These are phyloP conservation scores for Edaphochlamys debaryana DNA, from an alignment of 139 green algal species.

Conservation along the genomic window DNA sequence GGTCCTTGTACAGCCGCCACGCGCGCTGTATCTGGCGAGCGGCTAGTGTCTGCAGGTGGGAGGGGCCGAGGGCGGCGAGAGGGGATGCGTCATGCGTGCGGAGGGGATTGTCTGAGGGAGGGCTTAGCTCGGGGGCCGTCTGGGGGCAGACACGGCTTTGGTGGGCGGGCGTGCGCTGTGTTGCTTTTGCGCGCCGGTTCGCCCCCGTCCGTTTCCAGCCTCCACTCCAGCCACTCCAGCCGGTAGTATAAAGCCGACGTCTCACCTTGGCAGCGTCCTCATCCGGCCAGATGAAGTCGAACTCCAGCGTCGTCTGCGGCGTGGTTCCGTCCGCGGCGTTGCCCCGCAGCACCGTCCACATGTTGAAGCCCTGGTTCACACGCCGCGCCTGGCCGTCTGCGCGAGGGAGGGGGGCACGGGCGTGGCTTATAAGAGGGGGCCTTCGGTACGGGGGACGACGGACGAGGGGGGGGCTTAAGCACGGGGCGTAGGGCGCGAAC, in stretches of 20 bases:
- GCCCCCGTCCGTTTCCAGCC: no score
- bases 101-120: no score
- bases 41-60: not conserved
- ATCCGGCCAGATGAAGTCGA: constrained; percentile 64
- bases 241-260: no score
- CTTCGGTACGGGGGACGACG: not conserved
- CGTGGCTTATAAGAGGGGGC: not conserved
- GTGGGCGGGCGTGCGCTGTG: no score
- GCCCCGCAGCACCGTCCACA: constrained; percentile 65
- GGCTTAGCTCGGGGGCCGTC: no score
- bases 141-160: no score
- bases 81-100: no score
- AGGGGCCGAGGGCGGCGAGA: not conserved
- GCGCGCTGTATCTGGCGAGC: constrained; percentile 18
- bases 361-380: constrained; percentile 52
- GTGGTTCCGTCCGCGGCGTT: constrained; percentile 50
- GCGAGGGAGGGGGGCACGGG: not conserved
- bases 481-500: no score
- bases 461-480: not conserved
- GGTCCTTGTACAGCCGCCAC: constrained; percentile 30
- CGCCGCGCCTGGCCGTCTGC: constrained; percentile 55
- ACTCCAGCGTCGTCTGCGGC: constrained; percentile 59
- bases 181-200: not conserved
- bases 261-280: no score
- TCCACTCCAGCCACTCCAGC: no score